Base-by-base conservation (phyloP, 2,329 filamentous ascomycete genomes). In the Exophiala alcalophila region DNA sequence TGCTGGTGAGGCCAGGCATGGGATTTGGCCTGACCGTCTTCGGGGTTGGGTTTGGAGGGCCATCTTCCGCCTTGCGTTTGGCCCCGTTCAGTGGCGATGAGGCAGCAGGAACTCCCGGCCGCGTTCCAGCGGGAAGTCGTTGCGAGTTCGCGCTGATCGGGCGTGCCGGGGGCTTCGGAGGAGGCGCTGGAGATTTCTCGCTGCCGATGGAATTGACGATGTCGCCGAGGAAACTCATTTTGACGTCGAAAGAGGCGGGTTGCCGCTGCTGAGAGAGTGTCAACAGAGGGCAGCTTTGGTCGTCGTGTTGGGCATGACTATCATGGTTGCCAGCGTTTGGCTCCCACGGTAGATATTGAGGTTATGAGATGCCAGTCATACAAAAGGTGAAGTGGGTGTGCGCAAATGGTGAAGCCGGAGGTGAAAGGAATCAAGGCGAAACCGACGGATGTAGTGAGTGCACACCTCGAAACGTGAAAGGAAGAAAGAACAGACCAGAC, bases 151-250 rank as follows among this genome's bases (percentile, higher is more conserved):
- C 34, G 40, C 30, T 40, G 44, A 41, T 29, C 23, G 47, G 44
- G 30, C 36, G 45, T 9, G 20, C 33, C 16, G 42, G 29, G 9
- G 30, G 45, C 28, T 40, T 51, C 21, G 54, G 54, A 27, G 53
- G 54, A 27, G 53, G 54, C 20, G 53, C 44, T 10, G 59, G 46
- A 9, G 53, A 42, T 19, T 55, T 58, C 36, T 66, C 66, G 47
- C 64, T 68, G 56, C 69, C 68, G 47, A 74, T 70, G 26, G 71
- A 73, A 44, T 70, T 67, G 47, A 75, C 65, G 26, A 74, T 66
- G 15, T 71, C 73, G 55, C 71, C 71, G 44, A 75, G 65, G 51
- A 74, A 73, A 34, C 54, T 57, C 54, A 57, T 57, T 11, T 36
- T 49, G 38, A 24, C 3, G 28, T 12, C 10, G 12, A 28, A 15